A percentile compares a stretch with the other conserved stretches of the same genome.
phyloP scores from a whole-genome alignment of 257 asterid genomes.

The Handroanthus guayacan region DNA sequence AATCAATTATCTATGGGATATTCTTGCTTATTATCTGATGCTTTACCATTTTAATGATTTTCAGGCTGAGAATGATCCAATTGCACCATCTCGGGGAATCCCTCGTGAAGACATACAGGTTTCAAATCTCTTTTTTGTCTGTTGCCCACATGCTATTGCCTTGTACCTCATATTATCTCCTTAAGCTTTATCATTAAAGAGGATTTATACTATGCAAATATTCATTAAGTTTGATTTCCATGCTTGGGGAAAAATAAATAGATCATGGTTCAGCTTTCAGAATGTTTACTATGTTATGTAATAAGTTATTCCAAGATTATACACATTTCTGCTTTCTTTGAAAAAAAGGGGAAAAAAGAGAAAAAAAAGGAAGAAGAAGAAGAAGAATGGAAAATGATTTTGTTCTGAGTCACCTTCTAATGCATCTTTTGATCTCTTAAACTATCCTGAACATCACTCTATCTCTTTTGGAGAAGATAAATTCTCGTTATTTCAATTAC shows the following conservation, averaged over 20 bases:
- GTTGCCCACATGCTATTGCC: constrained; percentile 26
- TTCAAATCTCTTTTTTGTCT: constrained; percentile 24
- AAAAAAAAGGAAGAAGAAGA: not conserved
- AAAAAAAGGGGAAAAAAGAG: too few species aligned
- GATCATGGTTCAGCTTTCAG: not conserved
- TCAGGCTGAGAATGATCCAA: constrained; percentile 98
- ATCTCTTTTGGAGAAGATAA: not conserved
- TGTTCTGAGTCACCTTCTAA: not conserved
- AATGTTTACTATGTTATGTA: not conserved
- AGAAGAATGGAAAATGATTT: not conserved
- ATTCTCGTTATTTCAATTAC: not conserved
- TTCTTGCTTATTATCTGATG: constrained; percentile 3
- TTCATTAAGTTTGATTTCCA: constrained; percentile 8
- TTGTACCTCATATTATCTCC: not conserved
- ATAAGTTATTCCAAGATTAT: not conserved
- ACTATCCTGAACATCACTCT: not conserved
- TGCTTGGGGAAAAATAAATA: not conserved
- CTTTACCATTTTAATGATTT: constrained; percentile 30
- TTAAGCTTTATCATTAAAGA: not conserved
- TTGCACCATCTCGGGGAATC: constrained; percentile 94
- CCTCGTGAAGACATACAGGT: constrained; percentile 94
- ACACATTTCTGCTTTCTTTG: not conserved
- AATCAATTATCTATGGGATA: not conserved
- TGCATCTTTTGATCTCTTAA: not conserved
- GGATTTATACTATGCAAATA: not conserved